Percentiles rank a stretch among this genome's conserved stretches.
Evolutionary conservation across 176 grass and related monocot genomes (phyloP).

Genomic region (Oryza glaberrima): DNA sequence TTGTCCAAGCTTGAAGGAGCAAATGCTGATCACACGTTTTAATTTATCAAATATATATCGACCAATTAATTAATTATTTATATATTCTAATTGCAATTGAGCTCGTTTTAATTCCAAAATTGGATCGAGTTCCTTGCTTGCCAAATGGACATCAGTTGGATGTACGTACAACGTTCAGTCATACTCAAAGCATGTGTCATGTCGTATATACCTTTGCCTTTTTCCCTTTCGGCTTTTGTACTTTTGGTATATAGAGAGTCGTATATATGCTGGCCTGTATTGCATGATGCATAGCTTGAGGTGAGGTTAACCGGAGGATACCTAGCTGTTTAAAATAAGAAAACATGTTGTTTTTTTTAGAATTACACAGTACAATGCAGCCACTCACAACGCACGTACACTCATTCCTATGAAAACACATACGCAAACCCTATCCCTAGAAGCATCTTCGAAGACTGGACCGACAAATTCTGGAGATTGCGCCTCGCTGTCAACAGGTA

Average conservation of each 20-base stretch:
- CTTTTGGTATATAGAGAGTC: not conserved
- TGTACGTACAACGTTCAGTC: not conserved
- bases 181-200: not conserved
- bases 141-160: not conserved
- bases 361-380: too few species aligned
- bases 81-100: not conserved
- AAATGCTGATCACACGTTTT: not conserved
- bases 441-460: too few species aligned
- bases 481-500: too few species aligned
- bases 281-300: not conserved
- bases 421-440: too few species aligned
- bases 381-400: too few species aligned
- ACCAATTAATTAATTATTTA: too few species aligned
- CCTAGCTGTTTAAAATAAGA: not conserved
- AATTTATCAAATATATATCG: not conserved
- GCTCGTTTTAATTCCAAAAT: slow-evolving; percentile 2
- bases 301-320: not conserved
- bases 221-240: too few species aligned
- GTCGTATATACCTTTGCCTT: not conserved
- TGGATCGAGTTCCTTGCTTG: not conserved
- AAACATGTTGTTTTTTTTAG: not conserved
- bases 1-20: not conserved
- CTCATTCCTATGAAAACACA: too few species aligned
- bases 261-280: not conserved
- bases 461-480: too few species aligned